phyloP scores from a whole-genome alignment of 352 stramenopile genomes.

The Phytopythium montanum region DNA sequence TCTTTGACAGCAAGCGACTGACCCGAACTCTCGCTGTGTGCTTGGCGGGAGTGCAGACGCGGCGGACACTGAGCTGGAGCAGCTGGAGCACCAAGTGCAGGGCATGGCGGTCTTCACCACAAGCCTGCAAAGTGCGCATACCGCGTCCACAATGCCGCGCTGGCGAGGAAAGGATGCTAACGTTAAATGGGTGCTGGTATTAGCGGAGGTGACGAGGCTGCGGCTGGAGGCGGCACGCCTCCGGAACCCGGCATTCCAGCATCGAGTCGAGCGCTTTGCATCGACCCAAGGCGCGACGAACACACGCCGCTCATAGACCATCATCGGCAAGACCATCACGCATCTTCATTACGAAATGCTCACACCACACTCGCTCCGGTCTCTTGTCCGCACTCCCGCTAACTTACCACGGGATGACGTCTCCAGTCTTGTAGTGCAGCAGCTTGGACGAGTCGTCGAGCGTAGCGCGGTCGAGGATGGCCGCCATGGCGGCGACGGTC shows the following conservation, averaged over 20 bases:
- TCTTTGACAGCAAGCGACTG: not conserved
- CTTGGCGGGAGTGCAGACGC: not conserved
- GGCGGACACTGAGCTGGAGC: not conserved
- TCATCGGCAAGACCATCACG: not conserved
- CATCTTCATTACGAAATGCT: not conserved
- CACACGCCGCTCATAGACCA: not conserved
- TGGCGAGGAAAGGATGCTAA: not conserved
- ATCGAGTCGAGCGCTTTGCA: constrained; percentile 9
- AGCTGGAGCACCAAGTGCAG: not conserved
- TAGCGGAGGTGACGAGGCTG: constrained; percentile 12
- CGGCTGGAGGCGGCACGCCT: constrained; percentile 13
- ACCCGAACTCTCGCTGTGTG: not conserved
- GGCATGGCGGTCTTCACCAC: not conserved
- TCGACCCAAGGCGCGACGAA: not conserved
- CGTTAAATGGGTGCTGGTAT: not conserved
- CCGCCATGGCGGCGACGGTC: constrained; percentile 45
- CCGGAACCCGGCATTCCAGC: constrained; percentile 10
- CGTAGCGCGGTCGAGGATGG: constrained; percentile 41
- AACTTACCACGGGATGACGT: constrained; percentile 45
- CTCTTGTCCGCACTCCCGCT: not conserved
- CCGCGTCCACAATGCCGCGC: not conserved
- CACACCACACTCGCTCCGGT: not conserved
- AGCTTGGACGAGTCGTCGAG: constrained; percentile 53
- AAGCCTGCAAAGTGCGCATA: not conserved
- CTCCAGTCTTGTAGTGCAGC: constrained; percentile 51